Evolutionary conservation across 2,329 filamentous ascomycete genomes (phyloP).

Genomic region (Trichoderma atrobrunneum): DNA sequence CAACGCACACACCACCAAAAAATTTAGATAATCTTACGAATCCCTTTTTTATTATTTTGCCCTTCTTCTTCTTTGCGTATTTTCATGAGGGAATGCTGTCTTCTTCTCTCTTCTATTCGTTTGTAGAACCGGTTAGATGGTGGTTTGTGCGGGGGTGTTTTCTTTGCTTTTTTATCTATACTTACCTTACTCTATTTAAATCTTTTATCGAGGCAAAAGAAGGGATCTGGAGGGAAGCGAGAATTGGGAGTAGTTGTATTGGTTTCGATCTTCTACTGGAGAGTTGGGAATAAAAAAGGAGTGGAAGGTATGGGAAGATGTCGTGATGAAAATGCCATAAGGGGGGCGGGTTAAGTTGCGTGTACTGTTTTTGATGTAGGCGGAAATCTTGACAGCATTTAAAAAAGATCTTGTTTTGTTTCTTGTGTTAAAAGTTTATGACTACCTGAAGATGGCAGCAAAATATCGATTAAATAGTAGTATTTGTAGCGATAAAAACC

Average conservation of each 20-base stretch:
- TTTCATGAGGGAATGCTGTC: not conserved
- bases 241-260: too few relatives aligned
- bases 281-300: not conserved
- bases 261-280: too few relatives aligned
- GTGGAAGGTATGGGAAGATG: not conserved
- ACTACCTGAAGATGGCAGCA: not conserved
- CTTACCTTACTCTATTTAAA: not conserved
- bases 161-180: not conserved
- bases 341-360: not conserved
- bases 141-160: not conserved
- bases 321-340: not conserved
- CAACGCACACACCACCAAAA: not conserved
- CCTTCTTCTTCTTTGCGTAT: not conserved
- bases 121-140: slow-evolving; percentile 14
- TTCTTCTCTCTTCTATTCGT: not conserved
- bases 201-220: not conserved
- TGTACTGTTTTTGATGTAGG: not conserved
- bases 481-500: not conserved
- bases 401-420: not conserved
- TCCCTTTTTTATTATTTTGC: not conserved
- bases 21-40: slow-evolving; percentile 18
- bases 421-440: not conserved
- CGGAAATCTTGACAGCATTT: not conserved
- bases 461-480: not conserved
- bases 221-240: not conserved